Percentiles rank a stretch among this genome's conserved stretches.
Conservation (phyloP, 495 filamentous ascomycete genomes). For the Penicillium pulvis region DNA sequence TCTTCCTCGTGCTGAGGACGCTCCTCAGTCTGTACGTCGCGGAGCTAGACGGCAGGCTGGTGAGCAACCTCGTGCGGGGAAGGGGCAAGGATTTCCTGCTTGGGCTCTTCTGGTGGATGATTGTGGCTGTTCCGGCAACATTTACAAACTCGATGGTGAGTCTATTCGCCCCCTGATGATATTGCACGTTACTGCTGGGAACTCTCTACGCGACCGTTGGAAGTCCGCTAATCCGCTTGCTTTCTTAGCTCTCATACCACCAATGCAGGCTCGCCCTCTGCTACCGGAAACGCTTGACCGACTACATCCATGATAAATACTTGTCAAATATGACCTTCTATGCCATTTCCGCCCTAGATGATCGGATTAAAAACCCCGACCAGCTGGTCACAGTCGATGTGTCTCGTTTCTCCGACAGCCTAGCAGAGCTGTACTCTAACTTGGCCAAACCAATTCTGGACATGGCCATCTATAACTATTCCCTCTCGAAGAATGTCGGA, state of each 20-base stretch:
- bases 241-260: conserved; percentile 85
- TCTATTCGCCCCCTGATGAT: conserved; percentile 4
- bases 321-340: conserved; percentile 97
- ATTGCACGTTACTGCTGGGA: background rate
- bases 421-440: conserved; percentile 95
- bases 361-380: conserved; percentile 98
- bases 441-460: conserved; percentile 94
- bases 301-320: conserved; percentile 91
- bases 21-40: conserved; percentile 94
- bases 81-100: conserved; percentile 88
- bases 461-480: conserved; percentile 95
- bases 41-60: conserved; percentile 89
- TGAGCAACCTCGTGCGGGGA: conserved; percentile 87
- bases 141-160: conserved; percentile 98
- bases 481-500: conserved; percentile 87
- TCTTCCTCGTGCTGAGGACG: conserved; percentile 85
- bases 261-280: conserved; percentile 91
- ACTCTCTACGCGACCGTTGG: conserved; percentile 15
- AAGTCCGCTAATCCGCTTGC: conserved; percentile 11
- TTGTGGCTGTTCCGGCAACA: conserved; percentile 93
- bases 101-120: conserved; percentile 97
- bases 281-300: conserved; percentile 88
- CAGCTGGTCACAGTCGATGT: conserved; percentile 97
- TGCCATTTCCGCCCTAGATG: conserved; percentile 89
- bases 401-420: conserved; percentile 89